These are phyloP conservation scores for Pythium scleroteichum DNA, from an alignment of 352 stramenopile genomes.

Conservation along the genomic window DNA sequence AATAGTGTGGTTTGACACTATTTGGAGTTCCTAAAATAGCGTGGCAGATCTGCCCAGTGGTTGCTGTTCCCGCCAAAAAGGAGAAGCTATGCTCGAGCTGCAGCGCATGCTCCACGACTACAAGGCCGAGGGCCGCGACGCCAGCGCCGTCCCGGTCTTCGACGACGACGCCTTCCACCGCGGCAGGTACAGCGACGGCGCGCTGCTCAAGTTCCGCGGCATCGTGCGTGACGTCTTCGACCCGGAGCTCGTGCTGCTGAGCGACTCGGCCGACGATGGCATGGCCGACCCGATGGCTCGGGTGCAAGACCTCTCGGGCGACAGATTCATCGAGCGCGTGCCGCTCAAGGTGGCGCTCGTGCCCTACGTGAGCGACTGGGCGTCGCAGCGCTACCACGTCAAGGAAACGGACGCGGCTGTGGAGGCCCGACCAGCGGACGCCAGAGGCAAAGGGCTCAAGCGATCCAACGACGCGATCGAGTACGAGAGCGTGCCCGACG, in stretches of 20 bases:
- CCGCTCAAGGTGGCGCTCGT: conserved; percentile 64
- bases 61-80: conserved; percentile 18
- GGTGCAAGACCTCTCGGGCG: conserved; percentile 16
- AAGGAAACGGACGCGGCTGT: conserved; percentile 11
- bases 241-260: conserved; percentile 64
- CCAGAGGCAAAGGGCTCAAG: conserved; percentile 41
- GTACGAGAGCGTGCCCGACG: not conserved
- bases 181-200: conserved; percentile 56
- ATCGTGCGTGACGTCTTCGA: conserved; percentile 75
- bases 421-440: not conserved
- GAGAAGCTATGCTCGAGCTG: conserved; percentile 23
- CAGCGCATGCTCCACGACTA: conserved; percentile 25
- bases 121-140: conserved; percentile 10
- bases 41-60: too few species aligned
- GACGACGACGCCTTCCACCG: conserved; percentile 42
- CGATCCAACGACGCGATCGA: conserved; percentile 39
- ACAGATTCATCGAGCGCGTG: conserved; percentile 61
- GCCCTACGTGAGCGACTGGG: conserved; percentile 60
- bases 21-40: not conserved
- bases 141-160: conserved; percentile 38
- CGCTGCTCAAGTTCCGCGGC: conserved; percentile 62
- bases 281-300: not conserved
- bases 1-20: conserved; percentile 14
- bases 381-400: conserved; percentile 33
- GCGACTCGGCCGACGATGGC: conserved; percentile 4